Evolutionary conservation across 1,284 basidiomycete species (phyloP).

Genomic region (Filobasidium uniguttulatum): DNA sequence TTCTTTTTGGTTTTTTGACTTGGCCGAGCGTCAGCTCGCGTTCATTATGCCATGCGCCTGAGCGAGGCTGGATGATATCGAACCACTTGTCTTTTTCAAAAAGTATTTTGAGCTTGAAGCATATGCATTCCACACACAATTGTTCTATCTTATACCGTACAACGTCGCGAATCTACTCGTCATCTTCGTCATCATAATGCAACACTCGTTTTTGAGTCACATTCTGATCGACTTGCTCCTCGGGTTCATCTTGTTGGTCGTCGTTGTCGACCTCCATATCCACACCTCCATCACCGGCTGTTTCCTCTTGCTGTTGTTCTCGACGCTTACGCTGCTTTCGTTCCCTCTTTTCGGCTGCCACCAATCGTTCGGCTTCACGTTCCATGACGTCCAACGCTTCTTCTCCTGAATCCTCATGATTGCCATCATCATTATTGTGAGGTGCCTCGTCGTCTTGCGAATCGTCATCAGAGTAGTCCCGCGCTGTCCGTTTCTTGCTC

Average conservation of each 20-base stretch:
- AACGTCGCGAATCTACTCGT: too few species aligned
- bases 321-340: constrained; percentile 1
- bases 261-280: constrained; percentile 3
- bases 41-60: too few species aligned
- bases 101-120: too few species aligned
- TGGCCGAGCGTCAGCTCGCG: too few species aligned
- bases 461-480: constrained; percentile 4
- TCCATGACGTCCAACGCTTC: constrained; percentile 11
- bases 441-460: background rate
- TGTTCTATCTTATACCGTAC: too few species aligned
- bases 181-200: constrained; percentile 1
- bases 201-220: background rate
- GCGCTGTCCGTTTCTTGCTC: background rate
- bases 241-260: background rate
- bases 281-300: background rate
- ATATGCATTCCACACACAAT: too few species aligned
- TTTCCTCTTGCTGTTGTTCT: constrained; percentile 3
- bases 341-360: background rate
- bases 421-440: background rate
- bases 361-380: constrained; percentile 4
- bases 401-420: background rate
- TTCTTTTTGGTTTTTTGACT: too few species aligned
- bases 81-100: too few species aligned
- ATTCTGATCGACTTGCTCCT: background rate
- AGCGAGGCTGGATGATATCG: too few species aligned